These are phyloP conservation scores for Cyclospora cayetanensis DNA, from an alignment of 169 alveolate genomes.

Conservation along the genomic window DNA sequence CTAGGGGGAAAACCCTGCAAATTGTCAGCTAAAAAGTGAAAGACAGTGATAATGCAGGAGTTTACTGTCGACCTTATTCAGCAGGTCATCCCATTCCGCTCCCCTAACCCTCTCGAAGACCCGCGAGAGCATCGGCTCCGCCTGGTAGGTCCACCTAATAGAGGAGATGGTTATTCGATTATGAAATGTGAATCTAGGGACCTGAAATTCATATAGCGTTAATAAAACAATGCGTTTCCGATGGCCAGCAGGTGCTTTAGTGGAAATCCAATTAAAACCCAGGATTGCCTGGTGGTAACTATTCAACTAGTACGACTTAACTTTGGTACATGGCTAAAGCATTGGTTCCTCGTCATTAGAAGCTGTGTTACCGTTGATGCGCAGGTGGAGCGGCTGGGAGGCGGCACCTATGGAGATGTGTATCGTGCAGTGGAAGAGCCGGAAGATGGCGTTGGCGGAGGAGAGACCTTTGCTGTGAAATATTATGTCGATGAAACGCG, in stretches of 20 bases:
- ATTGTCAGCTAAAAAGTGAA: not conserved
- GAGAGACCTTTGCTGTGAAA: conserved; percentile 83
- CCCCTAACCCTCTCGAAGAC: conserved; percentile 44
- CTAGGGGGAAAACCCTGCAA: not conserved
- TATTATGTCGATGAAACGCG: conserved; percentile 87
- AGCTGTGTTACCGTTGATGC: not conserved
- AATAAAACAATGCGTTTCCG: too few relatives aligned
- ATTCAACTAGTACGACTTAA: too few relatives aligned
- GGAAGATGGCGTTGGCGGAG: conserved; percentile 38
- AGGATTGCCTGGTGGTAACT: too few relatives aligned
- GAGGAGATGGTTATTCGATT: too few relatives aligned
- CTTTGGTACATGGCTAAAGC: too few relatives aligned
- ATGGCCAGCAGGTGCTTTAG: too few relatives aligned
- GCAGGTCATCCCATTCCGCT: conserved; percentile 71
- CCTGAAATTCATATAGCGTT: too few relatives aligned
- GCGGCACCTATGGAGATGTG: conserved; percentile 94
- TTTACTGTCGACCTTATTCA: conserved; percentile 58
- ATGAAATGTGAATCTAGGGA: too few relatives aligned
- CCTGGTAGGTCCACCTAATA: conserved; percentile 62
- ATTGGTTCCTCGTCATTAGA: too few relatives aligned
- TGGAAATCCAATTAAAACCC: too few relatives aligned
- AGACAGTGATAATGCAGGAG: conserved; percentile 62
- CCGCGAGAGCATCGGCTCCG: conserved; percentile 66
- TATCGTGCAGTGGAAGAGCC: conserved; percentile 83
- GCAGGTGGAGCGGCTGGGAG: conserved; percentile 81